Percentiles rank a stretch among this genome's conserved stretches.
These are phyloP conservation scores for Salvia rosmarinus DNA, from an alignment of 257 asterid genomes.

Conservation along the genomic window DNA sequence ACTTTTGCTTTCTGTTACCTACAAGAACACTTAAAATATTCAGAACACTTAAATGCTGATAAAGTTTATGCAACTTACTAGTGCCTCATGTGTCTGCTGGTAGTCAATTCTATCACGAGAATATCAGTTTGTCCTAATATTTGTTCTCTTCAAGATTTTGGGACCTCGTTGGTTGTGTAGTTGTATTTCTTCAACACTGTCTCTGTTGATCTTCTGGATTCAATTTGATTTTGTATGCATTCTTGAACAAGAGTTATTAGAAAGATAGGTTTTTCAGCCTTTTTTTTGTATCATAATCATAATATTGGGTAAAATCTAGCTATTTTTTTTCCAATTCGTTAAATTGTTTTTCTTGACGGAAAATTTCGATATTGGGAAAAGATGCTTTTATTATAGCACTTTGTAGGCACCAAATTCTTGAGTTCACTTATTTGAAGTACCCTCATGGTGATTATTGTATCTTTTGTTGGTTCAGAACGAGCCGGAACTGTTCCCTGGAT, in stretches of 20 bases:
- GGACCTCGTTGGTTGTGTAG: neutral
- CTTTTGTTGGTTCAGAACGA: constrained; percentile 68
- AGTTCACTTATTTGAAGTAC: neutral
- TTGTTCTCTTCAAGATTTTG: neutral
- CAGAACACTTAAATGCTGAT: neutral
- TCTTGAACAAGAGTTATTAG: neutral
- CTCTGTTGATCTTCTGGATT: no score
- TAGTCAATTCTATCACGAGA: neutral
- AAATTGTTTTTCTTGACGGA: neutral
- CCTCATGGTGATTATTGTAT: constrained; percentile 21
- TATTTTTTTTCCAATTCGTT: no score
- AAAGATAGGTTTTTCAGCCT: no score
- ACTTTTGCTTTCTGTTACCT: no score
- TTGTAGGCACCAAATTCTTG: neutral
- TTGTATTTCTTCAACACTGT: neutral
- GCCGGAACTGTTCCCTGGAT: constrained; percentile 93
- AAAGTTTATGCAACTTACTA: neutral
- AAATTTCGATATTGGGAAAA: neutral
- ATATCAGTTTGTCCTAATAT: neutral
- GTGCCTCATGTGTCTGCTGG: neutral
- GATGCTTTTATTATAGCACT: neutral
- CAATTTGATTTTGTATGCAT: neutral
- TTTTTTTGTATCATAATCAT: no score
- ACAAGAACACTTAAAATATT: no score
- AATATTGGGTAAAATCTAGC: no score